phyloP scores from a whole-genome alignment of 2,329 filamentous ascomycete genomes.

The Bipolaris bicolor region DNA sequence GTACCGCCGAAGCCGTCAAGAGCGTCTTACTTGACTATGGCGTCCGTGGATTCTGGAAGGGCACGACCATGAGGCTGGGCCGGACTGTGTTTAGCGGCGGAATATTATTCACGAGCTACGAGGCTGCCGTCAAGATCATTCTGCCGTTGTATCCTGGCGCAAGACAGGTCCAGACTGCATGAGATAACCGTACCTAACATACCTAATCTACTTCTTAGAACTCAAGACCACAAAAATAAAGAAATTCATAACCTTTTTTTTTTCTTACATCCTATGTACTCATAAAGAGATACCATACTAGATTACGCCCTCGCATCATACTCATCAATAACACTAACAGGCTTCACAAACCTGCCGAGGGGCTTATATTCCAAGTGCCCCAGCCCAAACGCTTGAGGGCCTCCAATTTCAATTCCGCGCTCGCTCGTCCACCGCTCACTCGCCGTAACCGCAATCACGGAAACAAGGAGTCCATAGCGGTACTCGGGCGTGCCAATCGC shows the following conservation, averaged over 20 bases:
- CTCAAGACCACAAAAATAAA: too few species aligned
- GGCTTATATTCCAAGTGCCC: constrained; percentile 58
- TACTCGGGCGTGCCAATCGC: constrained; percentile 62
- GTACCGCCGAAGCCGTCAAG: constrained; percentile 62
- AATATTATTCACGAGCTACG: constrained; percentile 69
- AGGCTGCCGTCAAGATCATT: constrained; percentile 60
- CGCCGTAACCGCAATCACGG: constrained; percentile 61
- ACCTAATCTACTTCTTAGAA: too few species aligned
- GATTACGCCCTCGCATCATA: constrained; percentile 37
- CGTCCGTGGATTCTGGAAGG: constrained; percentile 68
- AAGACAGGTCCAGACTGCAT: constrained; percentile 27
- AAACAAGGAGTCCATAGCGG: constrained; percentile 60
- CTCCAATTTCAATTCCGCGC: constrained; percentile 58
- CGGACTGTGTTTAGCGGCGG: constrained; percentile 70
- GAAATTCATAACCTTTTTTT: too few species aligned
- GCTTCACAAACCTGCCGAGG: constrained; percentile 59
- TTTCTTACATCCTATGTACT: too few species aligned
- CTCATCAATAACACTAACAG: constrained; percentile 61
- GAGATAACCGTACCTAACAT: background rate
- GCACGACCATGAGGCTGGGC: constrained; percentile 71
- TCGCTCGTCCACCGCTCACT: constrained; percentile 61
- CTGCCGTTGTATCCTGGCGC: constrained; percentile 47
- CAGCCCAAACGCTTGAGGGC: constrained; percentile 58
- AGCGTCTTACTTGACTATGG: constrained; percentile 64
- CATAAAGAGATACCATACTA: background rate